Evolutionary conservation across 257 asterid species (phyloP).

Genomic region (Plantago ovata): DNA sequence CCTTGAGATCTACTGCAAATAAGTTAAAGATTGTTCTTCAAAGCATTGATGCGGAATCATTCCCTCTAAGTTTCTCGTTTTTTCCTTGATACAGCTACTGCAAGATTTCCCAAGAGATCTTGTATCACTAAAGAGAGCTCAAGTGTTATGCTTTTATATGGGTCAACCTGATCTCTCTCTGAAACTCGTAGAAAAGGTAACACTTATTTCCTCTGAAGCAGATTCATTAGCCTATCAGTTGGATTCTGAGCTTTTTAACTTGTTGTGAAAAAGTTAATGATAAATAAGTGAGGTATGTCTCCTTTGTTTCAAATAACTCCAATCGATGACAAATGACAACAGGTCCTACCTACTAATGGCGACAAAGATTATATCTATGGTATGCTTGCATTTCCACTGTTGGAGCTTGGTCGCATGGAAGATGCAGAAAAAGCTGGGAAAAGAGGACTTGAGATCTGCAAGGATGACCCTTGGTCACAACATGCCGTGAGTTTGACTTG

Average conservation of each 20-base stretch:
- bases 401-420: conserved; percentile 78
- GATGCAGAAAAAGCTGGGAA: conserved; percentile 80
- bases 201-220: background rate
- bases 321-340: conserved; percentile 20
- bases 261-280: too few relatives aligned
- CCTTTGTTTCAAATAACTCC: background rate
- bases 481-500: conserved; percentile 70
- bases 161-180: conserved; percentile 73
- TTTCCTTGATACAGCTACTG: conserved; percentile 45
- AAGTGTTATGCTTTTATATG: conserved; percentile 87
- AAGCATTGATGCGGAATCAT: background rate
- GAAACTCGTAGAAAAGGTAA: conserved; percentile 75
- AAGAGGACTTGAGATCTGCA: conserved; percentile 65
- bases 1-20: conserved; percentile 8
- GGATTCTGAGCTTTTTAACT: background rate
- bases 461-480: conserved; percentile 86
- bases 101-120: conserved; percentile 84
- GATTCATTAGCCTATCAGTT: conserved; percentile 7
- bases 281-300: too few relatives aligned
- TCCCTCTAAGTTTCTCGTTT: conserved; percentile 18
- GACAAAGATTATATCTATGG: conserved; percentile 67
- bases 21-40: background rate
- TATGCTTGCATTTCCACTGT: conserved; percentile 83
- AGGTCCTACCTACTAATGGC: conserved; percentile 72
- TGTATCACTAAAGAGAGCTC: conserved; percentile 73